These are phyloP conservation scores for Penicillium simplicissimum DNA, from an alignment of 495 filamentous ascomycete species.

Conservation along the genomic window DNA sequence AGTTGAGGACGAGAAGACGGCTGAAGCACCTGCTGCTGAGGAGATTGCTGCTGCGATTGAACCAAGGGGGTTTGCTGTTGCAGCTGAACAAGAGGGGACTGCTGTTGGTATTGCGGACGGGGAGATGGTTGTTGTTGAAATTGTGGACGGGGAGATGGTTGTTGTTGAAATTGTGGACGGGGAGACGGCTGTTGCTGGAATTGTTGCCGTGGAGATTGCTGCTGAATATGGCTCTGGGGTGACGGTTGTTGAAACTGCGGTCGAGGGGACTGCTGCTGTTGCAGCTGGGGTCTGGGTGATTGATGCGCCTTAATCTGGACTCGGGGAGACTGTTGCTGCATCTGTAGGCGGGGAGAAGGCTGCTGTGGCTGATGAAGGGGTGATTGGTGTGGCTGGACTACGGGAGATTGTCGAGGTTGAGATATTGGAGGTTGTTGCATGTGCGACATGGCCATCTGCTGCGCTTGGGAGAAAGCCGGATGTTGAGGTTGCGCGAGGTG, in stretches of 20 bases:
- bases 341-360: slow-evolving; percentile 4
- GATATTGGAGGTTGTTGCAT: slow-evolving; percentile 5
- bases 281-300: slow-evolving; percentile 11
- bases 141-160: background rate
- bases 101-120: slow-evolving; percentile 9
- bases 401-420: slow-evolving; percentile 12
- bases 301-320: slow-evolving; percentile 10
- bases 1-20: background rate
- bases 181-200: slow-evolving; percentile 10
- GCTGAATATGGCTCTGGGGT: background rate
- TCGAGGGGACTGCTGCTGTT: slow-evolving; percentile 15
- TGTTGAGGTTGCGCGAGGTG: slow-evolving; percentile 15
- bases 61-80: slow-evolving; percentile 5
- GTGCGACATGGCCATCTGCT: slow-evolving; percentile 17
- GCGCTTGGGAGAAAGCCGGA: slow-evolving; percentile 19
- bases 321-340: slow-evolving; percentile 11
- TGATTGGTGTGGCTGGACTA: slow-evolving; percentile 14
- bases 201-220: slow-evolving; percentile 3
- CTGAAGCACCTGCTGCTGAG: background rate
- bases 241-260: slow-evolving; percentile 9
- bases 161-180: background rate
- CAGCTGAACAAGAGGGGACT: slow-evolving; percentile 10
- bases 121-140: slow-evolving; percentile 6
- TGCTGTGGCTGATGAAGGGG: slow-evolving; percentile 9
- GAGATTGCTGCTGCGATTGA: slow-evolving; percentile 6